These are phyloP conservation scores for Tulasnella sp. DNA, from an alignment of 768 basidiomycete species.

Conservation along the genomic window DNA sequence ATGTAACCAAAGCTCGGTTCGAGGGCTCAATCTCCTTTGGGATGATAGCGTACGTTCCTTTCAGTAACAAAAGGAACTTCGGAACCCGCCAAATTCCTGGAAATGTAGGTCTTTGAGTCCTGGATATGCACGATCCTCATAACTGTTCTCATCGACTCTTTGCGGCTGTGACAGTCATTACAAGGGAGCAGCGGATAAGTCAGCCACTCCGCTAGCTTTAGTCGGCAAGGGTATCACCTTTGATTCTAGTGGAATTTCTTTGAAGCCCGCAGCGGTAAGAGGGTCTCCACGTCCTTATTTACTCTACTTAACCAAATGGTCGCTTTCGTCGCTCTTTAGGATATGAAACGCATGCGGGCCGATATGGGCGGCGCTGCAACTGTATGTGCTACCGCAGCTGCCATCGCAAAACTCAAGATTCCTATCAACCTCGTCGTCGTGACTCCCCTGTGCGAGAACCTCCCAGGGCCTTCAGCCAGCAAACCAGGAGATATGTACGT, in stretches of 20 bases:
- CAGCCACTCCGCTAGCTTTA: conserved; percentile 57
- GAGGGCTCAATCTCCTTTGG: not conserved
- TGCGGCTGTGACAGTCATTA: conserved; percentile 50
- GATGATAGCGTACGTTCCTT: conserved; percentile 65
- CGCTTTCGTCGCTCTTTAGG: conserved; percentile 33
- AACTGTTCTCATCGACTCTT: not conserved
- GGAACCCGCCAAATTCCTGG: conserved; percentile 80
- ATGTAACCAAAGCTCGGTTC: not conserved
- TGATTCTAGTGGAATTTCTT: conserved; percentile 78
- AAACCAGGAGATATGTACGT: conserved; percentile 81
- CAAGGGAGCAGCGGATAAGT: conserved; percentile 55
- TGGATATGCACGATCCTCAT: not conserved
- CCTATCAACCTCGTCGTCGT: conserved; percentile 69
- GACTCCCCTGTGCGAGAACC: conserved; percentile 75
- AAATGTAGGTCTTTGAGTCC: conserved; percentile 46
- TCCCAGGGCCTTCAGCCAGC: conserved; percentile 58
- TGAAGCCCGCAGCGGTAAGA: conserved; percentile 64
- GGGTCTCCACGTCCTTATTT: not conserved
- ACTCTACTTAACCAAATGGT: not conserved
- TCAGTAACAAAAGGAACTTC: conserved; percentile 76
- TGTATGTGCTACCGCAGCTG: conserved; percentile 61
- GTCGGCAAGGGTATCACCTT: conserved; percentile 88
- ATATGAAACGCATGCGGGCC: conserved; percentile 77
- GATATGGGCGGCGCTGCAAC: conserved; percentile 90
- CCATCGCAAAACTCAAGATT: conserved; percentile 72